Percentiles rank a stretch among this genome's conserved stretches.
Evolutionary conservation across 225 moss, liverwort and hornwort species (phyloP).

Genomic region (Thuidium tamariscinum): DNA sequence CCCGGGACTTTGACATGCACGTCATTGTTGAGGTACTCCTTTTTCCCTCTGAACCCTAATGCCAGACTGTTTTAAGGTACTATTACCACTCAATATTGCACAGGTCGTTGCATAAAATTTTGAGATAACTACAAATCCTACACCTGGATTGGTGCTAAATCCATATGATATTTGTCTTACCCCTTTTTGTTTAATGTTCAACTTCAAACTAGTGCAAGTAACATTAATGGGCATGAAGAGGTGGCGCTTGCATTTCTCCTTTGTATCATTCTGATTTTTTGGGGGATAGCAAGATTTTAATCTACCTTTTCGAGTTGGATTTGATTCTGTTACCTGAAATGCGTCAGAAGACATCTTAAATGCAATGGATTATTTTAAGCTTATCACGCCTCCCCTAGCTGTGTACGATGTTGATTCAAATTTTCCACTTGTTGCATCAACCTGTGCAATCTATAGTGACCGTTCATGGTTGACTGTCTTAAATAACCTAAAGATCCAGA

Average conservation of each 20-base stretch:
- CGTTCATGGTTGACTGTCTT: neutral
- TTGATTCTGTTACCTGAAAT: neutral
- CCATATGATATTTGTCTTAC: too few relatives aligned
- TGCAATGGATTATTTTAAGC: neutral
- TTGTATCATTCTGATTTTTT: neutral
- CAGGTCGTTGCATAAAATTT: neutral
- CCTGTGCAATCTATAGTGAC: neutral
- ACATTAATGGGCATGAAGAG: neutral
- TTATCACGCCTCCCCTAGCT: too few relatives aligned
- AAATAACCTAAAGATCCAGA: neutral
- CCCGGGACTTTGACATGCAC: constrained; percentile 91
- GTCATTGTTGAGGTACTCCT: constrained; percentile 77
- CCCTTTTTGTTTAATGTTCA: neutral
- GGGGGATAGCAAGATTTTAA: neutral
- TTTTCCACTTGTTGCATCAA: neutral
- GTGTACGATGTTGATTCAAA: too few relatives aligned
- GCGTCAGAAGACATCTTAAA: neutral
- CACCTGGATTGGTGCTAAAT: neutral
- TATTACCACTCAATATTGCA: neutral
- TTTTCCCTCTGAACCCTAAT: neutral
- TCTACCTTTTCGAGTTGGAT: neutral
- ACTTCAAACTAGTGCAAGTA: neutral
- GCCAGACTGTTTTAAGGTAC: neutral
- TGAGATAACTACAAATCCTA: neutral
- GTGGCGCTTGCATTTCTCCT: too few relatives aligned